phyloP scores from a whole-genome alignment of 495 filamentous ascomycete genomes.

The Alectoria sarmentosa region DNA sequence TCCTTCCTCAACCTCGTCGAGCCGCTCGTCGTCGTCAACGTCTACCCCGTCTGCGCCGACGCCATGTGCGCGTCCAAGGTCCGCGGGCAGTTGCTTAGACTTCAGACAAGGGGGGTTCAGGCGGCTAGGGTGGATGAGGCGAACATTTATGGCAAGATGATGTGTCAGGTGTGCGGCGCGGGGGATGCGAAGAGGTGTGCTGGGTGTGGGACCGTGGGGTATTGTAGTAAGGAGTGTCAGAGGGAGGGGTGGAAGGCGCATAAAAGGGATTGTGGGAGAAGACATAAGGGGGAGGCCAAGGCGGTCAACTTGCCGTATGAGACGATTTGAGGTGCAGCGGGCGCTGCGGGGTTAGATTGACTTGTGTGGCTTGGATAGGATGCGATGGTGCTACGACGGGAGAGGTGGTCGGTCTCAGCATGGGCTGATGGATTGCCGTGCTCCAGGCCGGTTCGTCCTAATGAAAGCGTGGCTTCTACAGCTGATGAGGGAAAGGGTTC shows the following conservation, averaged over 20 bases:
- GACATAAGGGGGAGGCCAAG: background rate
- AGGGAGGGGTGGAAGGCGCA: conserved; percentile 17
- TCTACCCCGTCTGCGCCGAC: conserved; percentile 14
- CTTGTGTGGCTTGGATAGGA: background rate
- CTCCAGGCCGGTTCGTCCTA: background rate
- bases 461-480: background rate
- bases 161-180: conserved; percentile 11
- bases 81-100: background rate
- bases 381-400: background rate
- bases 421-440: background rate
- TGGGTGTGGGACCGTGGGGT: conserved; percentile 19
- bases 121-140: conserved; percentile 1
- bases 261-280: conserved; percentile 11
- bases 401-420: background rate
- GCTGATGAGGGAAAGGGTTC: background rate
- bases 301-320: conserved; percentile 1
- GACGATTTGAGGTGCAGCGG: background rate
- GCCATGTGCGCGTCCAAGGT: conserved; percentile 4
- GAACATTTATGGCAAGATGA: conserved; percentile 4
- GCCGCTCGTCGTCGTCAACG: conserved; percentile 13
- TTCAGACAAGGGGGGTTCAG: background rate
- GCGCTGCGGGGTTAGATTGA: background rate
- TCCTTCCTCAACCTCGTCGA: conserved; percentile 16
- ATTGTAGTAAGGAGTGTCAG: conserved; percentile 21
- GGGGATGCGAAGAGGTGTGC: conserved; percentile 16